Conservation (phyloP, 768 basidiomycete genomes). For the Trametes cingulata region DNA sequence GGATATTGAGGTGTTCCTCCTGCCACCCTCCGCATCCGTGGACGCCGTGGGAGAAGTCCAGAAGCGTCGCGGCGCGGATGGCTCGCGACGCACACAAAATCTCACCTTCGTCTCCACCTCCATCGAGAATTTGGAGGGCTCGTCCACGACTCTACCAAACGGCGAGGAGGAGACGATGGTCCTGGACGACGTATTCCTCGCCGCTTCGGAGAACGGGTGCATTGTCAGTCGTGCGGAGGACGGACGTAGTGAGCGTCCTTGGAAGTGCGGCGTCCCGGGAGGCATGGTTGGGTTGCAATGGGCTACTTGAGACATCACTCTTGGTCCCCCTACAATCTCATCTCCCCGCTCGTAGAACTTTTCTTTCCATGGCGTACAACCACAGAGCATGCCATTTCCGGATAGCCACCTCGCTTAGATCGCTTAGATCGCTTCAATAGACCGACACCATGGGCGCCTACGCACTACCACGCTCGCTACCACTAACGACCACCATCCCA, state of each 20-base stretch:
- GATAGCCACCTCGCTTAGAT: not conserved
- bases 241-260: conserved; percentile 10
- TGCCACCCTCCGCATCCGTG: not conserved
- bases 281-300: conserved; percentile 16
- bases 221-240: conserved; percentile 5
- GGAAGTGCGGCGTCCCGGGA: conserved; percentile 22
- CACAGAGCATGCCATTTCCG: conserved; percentile 4
- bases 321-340: not conserved
- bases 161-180: not conserved
- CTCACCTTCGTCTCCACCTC: conserved; percentile 17
- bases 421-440: not conserved
- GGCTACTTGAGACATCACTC: not conserved
- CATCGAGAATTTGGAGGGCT: not conserved
- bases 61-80: not conserved
- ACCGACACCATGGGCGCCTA: not conserved
- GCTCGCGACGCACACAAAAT: not conserved
- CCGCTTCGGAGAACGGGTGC: conserved; percentile 25
- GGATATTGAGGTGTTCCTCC: conserved; percentile 15
- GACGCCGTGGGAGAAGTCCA: conserved; percentile 8
- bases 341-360: not conserved
- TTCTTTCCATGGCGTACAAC: not conserved
- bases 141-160: not conserved
- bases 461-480: not conserved
- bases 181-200: conserved; percentile 20
- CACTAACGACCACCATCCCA: not conserved